Evolutionary conservation across 108 stramenopile genomes (phyloP).

Genomic region (Aurantiochytrium sp.): DNA sequence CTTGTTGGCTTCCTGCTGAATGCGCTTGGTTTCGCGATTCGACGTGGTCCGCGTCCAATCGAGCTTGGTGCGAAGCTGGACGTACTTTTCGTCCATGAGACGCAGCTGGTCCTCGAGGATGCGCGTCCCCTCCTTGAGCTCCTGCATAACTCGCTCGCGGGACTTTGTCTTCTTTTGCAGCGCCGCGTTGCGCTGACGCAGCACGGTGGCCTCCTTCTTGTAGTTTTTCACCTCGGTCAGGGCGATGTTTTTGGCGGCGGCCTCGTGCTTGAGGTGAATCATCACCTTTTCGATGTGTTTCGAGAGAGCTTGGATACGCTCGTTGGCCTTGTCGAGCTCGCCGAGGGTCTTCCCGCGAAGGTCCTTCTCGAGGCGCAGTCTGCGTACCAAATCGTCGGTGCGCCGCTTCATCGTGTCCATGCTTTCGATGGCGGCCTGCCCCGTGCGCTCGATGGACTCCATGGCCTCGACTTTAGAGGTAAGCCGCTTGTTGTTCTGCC

Average conservation of each 20-base stretch:
- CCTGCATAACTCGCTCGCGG: slow-evolving; percentile 56
- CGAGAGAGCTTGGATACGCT: slow-evolving; percentile 56
- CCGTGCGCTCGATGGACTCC: neutral
- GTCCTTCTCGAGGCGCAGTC: slow-evolving; percentile 28
- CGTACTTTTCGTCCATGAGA: slow-evolving; percentile 71
- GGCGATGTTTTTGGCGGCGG: slow-evolving; percentile 57
- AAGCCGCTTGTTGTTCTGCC: neutral
- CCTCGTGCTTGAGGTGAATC: slow-evolving; percentile 70
- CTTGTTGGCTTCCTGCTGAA: neutral
- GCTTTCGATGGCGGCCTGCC: neutral
- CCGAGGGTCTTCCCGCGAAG: neutral
- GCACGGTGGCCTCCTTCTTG: slow-evolving; percentile 45
- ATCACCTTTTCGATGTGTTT: slow-evolving; percentile 73
- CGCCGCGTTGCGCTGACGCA: slow-evolving; percentile 41
- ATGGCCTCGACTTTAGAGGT: neutral
- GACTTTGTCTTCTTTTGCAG: slow-evolving; percentile 50
- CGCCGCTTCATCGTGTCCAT: slow-evolving; percentile 4
- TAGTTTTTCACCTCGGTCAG: slow-evolving; percentile 49
- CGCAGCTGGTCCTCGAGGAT: slow-evolving; percentile 69
- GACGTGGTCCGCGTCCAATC: slow-evolving; percentile 59
- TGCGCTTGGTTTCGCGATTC: neutral
- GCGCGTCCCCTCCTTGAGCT: slow-evolving; percentile 64
- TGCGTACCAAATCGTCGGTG: neutral
- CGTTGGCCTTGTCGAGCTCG: slow-evolving; percentile 33
- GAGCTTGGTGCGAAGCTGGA: slow-evolving; percentile 65